Percentiles rank a stretch among this genome's conserved stretches.
Evolutionary conservation across 2,329 filamentous ascomycete species (phyloP).

Genomic region (Acrocalymma vagum): DNA sequence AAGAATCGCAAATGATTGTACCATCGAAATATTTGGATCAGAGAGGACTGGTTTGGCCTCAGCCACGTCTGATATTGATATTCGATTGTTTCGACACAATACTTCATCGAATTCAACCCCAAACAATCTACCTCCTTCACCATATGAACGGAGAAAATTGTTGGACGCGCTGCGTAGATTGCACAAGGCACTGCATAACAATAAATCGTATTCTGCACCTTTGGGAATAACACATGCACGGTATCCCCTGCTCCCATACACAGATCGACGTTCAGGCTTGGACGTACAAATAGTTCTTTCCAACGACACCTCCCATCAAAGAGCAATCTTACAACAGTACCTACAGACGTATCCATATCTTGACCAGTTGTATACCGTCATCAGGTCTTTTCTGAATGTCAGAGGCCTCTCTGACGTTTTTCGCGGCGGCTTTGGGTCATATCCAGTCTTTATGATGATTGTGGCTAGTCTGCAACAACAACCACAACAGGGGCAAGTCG

Average conservation of each 20-base stretch:
- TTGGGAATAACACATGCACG: conserved; percentile 36
- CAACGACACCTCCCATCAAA: conserved; percentile 49
- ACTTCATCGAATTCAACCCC: conserved; percentile 7
- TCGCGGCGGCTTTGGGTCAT: conserved; percentile 61
- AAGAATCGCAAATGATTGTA: conserved; percentile 27
- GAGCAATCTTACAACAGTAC: conserved; percentile 56
- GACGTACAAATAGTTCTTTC: conserved; percentile 61
- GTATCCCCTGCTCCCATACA: conserved; percentile 52
- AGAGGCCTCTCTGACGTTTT: conserved; percentile 59
- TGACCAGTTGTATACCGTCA: conserved; percentile 56
- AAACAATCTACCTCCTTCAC: conserved; percentile 23
- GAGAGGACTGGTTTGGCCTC: conserved; percentile 60
- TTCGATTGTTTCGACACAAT: conserved; percentile 44
- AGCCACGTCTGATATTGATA: conserved; percentile 64
- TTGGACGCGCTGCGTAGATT: conserved; percentile 12
- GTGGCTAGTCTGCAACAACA: conserved; percentile 61
- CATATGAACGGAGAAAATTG: conserved; percentile 11
- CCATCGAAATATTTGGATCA: conserved; percentile 61
- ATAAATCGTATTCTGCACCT: conserved; percentile 20
- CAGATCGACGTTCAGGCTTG: conserved; percentile 59
- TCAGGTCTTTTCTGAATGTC: conserved; percentile 61
- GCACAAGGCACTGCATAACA: conserved; percentile 1
- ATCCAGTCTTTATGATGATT: conserved; percentile 66
- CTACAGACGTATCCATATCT: conserved; percentile 60
- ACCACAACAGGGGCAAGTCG: conserved; percentile 39